Conservation (phyloP, 495 filamentous ascomycete genomes). For the Penicillium crystallinum region DNA sequence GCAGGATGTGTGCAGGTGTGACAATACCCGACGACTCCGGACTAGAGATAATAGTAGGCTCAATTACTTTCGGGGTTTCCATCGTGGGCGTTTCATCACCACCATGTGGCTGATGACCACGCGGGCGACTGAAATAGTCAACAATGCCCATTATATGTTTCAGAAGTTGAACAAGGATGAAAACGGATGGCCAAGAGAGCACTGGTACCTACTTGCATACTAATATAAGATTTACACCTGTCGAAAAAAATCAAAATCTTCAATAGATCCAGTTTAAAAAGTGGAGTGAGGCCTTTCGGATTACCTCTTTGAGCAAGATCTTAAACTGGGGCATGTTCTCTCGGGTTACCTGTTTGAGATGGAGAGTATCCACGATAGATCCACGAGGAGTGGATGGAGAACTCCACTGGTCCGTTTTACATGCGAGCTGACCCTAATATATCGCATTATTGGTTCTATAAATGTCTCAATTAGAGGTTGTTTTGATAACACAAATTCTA, state of each 20-base stretch:
- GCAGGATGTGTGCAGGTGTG: constrained; percentile 7
- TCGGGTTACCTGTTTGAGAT: constrained; percentile 6
- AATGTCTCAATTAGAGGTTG: neutral
- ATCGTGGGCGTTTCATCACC: constrained; percentile 3
- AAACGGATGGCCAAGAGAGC: neutral
- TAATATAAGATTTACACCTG: constrained; percentile 2
- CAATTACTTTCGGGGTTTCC: constrained; percentile 11
- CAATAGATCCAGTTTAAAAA: constrained; percentile 14
- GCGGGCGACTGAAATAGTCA: constrained; percentile 12
- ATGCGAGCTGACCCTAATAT: neutral
- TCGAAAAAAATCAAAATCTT: constrained; percentile 10
- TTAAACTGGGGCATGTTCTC: constrained; percentile 6
- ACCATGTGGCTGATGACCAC: constrained; percentile 7
- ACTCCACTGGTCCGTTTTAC: neutral
- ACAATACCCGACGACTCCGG: constrained; percentile 9
- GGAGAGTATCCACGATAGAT: neutral
- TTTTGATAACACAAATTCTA: neutral
- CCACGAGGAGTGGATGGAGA: neutral
- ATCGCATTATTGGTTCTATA: neutral
- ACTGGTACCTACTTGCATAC: neutral
- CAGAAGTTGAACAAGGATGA: neutral
- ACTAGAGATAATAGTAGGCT: constrained; percentile 18
- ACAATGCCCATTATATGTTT: constrained; percentile 14
- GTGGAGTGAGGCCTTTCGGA: constrained; percentile 7
- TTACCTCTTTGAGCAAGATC: constrained; percentile 6